Base-by-base conservation (phyloP, 495 filamentous ascomycete genomes). In the Bryoglossum gracile region DNA sequence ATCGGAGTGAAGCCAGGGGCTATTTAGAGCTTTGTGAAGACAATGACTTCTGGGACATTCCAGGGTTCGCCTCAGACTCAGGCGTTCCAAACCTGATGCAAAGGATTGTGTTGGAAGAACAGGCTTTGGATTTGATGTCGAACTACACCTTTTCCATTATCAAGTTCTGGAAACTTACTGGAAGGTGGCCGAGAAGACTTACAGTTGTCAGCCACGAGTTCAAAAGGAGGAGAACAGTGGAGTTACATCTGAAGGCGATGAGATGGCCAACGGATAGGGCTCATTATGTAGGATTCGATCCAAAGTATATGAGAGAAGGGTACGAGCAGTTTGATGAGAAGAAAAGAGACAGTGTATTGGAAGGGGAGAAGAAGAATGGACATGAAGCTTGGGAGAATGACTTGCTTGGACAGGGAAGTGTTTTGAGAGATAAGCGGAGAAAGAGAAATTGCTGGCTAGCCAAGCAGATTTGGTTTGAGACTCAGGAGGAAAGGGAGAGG, bases 121-220 rank as follows among this genome's bases (percentile, higher is more conserved):
- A 74, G 42, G 85, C 87, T 0, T 74, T 84, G n/a, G 87, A 94
- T 55, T 89, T 83, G 3, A 87, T 85, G 57, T 77, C 83, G 48
- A 94, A 92, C 54, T 65, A 90, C 10, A 61, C 90, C 16, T 86
- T 89, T 54, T 83, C 83, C 3, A 55, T 89, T 8, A 51, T 81
- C 4, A 62, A 64, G 17, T 90, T 88, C 61, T 56, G 67, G 18
- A 56, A 51, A 37, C 55, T 67, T 16, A 68, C 65, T 1, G 65
- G 70, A 0, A 46, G 10, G 18, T 82, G 74, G 67, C 81, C 82
- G 0, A 30, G 28, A 11, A 62, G 58, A 18, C 61, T 92, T 2
- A 87, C 79, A 10, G 71, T 94, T 11, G 72, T 94, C 37, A 84
- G 80, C 39, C 85, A 90, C 55, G 78, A 65, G 14, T 94, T 92